phyloP scores from a whole-genome alignment of 2,329 filamentous ascomycete species.

The Ceratocystis papillata region DNA sequence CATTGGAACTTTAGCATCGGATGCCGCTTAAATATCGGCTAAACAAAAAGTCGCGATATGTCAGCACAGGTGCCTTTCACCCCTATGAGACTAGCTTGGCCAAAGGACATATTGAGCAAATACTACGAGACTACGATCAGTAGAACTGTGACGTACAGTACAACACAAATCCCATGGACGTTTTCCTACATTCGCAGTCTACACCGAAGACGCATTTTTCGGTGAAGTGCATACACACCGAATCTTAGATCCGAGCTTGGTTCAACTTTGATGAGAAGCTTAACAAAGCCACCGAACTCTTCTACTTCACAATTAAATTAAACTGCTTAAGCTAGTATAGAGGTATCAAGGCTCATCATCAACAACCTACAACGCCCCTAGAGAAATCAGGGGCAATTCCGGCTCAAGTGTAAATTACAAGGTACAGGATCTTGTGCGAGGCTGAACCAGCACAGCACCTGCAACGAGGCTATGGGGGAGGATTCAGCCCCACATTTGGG shows the following conservation, averaged over 20 bases:
- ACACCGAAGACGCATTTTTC: neutral
- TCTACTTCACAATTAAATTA: neutral
- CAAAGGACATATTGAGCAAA: neutral
- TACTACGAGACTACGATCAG: neutral
- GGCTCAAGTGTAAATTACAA: neutral
- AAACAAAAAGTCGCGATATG: neutral
- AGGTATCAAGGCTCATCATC: neutral
- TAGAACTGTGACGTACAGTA: neutral
- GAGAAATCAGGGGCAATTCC: neutral
- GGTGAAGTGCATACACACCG: neutral
- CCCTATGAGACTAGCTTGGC: neutral
- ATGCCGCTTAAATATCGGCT: neutral
- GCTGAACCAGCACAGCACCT: neutral
- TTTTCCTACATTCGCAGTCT: neutral
- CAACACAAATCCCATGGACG: too few relatives aligned
- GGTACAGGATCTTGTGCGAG: neutral
- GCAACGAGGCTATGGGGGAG: neutral
- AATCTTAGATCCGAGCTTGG: neutral
- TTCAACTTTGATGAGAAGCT: neutral
- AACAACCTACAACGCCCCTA: neutral
- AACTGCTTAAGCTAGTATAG: neutral
- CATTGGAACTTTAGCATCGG: neutral
- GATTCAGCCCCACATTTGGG: constrained; percentile 4
- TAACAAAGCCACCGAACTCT: neutral
- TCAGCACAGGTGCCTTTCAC: neutral